Conservation (phyloP, 2,329 filamentous ascomycete genomes). For the Ilyonectria robusta region DNA sequence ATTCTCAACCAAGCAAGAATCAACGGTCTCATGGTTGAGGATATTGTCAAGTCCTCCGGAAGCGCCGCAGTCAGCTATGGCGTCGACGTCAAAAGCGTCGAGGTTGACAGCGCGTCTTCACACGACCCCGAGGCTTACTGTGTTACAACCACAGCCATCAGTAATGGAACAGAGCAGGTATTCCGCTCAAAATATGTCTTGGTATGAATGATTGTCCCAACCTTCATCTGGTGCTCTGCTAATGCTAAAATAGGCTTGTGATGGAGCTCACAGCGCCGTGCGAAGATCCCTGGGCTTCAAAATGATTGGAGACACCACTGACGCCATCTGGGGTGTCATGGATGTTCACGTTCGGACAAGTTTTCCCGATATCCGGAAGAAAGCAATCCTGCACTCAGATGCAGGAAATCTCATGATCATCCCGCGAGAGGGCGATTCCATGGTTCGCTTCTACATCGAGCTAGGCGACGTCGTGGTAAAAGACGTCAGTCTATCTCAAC, state of each 20-base stretch:
- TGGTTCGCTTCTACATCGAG: conserved; percentile 71
- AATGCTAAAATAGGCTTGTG: conserved; percentile 16
- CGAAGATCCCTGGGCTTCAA: conserved; percentile 69
- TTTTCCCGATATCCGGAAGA: conserved; percentile 75
- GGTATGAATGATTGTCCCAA: conserved; percentile 17
- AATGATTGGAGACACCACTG: conserved; percentile 68
- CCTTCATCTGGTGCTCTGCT: neutral
- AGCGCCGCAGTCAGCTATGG: conserved; percentile 30
- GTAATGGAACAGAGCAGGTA: neutral
- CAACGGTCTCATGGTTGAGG: conserved; percentile 32
- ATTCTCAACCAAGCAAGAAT: conserved; percentile 38
- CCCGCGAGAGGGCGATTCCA: conserved; percentile 67
- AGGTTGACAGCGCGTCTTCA: neutral
- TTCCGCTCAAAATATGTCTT: conserved; percentile 40
- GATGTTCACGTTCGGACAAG: conserved; percentile 60
- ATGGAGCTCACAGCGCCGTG: conserved; percentile 57
- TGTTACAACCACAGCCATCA: conserved; percentile 22
- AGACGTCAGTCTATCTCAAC: neutral
- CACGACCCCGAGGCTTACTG: conserved; percentile 23
- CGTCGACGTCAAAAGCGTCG: conserved; percentile 36
- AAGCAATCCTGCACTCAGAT: conserved; percentile 53
- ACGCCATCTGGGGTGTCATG: conserved; percentile 60
- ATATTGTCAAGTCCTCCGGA: conserved; percentile 18
- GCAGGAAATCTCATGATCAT: conserved; percentile 72
- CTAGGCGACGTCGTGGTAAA: neutral